Percentiles rank a stretch among this genome's conserved stretches.
Evolutionary conservation across 2,329 filamentous ascomycete species (phyloP).

Genomic region (Westerdykella aurantiaca): DNA sequence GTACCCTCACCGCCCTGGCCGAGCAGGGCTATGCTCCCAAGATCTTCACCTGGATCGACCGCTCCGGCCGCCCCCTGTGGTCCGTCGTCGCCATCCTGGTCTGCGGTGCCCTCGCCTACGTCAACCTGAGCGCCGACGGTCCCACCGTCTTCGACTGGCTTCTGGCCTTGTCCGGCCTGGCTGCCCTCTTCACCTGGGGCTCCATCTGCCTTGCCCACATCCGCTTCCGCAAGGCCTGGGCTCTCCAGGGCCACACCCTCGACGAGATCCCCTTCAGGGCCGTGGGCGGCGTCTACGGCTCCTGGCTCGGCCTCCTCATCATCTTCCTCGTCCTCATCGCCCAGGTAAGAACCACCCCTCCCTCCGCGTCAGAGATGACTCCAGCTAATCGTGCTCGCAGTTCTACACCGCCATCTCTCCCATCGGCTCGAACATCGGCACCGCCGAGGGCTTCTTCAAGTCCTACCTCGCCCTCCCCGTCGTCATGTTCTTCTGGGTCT

Average conservation of each 20-base stretch:
- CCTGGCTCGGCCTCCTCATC: constrained; percentile 37
- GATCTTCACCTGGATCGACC: constrained; percentile 75
- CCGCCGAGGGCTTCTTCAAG: constrained; percentile 42
- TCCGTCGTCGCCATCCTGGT: constrained; percentile 63
- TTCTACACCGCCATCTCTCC: constrained; percentile 40
- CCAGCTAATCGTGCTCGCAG: constrained; percentile 13
- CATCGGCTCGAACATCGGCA: constrained; percentile 21
- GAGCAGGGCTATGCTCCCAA: constrained; percentile 62
- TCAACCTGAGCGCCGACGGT: constrained; percentile 49
- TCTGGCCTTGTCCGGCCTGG: constrained; percentile 65
- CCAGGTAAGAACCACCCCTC: constrained; percentile 25
- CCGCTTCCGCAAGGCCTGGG: constrained; percentile 64
- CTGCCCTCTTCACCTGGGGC: constrained; percentile 72
- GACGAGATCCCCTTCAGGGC: constrained; percentile 44
- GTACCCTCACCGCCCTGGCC: constrained; percentile 52
- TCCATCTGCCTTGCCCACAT: constrained; percentile 89
- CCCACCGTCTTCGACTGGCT: constrained; percentile 66
- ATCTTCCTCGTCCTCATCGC: constrained; percentile 37
- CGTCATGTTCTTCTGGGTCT: constrained; percentile 38
- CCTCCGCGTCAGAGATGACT: not conserved
- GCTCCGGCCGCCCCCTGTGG: constrained; percentile 70
- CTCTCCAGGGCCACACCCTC: constrained; percentile 35
- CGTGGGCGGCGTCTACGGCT: constrained; percentile 37
- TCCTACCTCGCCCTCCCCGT: constrained; percentile 45
- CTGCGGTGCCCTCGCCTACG: constrained; percentile 70